Evolutionary conservation across 2,329 filamentous ascomycete genomes (phyloP), one percentile per base, ranked within the genome.

Genomic region (Clarireedia hainanense): DNA sequence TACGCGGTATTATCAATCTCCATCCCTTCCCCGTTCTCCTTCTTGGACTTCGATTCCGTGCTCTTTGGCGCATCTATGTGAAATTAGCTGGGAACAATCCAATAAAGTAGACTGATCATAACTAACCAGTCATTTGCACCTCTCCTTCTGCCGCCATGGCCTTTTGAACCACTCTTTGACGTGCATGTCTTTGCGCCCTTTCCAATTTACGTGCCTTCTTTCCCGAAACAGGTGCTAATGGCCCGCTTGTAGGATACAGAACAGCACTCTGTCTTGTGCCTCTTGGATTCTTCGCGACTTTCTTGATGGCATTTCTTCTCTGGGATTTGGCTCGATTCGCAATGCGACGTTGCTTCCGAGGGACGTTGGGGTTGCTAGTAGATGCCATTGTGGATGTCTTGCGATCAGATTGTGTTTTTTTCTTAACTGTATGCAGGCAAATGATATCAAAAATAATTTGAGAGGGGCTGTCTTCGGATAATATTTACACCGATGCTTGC

Each of bases 171-270:
- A 66, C 67, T 50, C 68, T 61, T 42, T 61, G 58, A 50, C 66
- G 61, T 7, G 68, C 68, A 57, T 67, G 62, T 36, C 66, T 68
- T 52, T 63, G 58, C 9, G 66, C 65, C 56, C 59, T 67, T 57
- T 69, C 65, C 12, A 70, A 49, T 49, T 70, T 70, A 30, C 64
- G 62, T 6, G 67, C 67, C 51, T 70, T 70, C 62, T 70, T 70
- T 6, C 61, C 60, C 1, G 67, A 69, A 4, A 68, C 20, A 3
- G 66, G 68, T 52, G 67, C 67, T 48, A 61, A 20, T 7, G 65
- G 63, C 9, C 68, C 68, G 51, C 67, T 66, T 0, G 67, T 70
- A 36, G 68, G 67, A 50, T 62, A 51, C 2, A 70, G 56, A 30
- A 68, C 67, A 45, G 49, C 65, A 55, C 64, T 68, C 47, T 45